Evolutionary conservation across 208 protist genomes (phyloP).

Genomic region (Jaenimonas drosophilae): DNA sequence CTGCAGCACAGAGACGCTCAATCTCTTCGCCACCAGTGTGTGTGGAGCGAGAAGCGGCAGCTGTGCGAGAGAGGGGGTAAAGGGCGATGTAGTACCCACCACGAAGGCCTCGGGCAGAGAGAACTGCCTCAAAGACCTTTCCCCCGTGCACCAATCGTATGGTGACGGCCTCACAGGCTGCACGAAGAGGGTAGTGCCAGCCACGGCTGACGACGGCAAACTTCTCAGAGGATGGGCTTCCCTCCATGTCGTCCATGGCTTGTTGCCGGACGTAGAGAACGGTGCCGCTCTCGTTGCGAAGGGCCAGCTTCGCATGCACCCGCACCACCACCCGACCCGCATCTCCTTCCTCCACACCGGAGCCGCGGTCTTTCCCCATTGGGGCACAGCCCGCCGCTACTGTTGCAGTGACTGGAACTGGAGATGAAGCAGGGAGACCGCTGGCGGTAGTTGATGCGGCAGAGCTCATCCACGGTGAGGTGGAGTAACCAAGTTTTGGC

Average conservation of each 20-base stretch:
- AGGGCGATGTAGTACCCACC: conserved; percentile 6
- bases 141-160: neutral
- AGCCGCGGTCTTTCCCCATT: conserved; percentile 6
- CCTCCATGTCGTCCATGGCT: conserved; percentile 1
- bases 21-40: neutral
- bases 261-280: conserved; percentile 17
- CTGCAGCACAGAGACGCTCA: neutral
- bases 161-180: conserved; percentile 1
- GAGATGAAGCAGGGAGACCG: no score
- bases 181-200: neutral
- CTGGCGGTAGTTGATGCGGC: no score
- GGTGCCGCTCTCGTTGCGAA: conserved; percentile 40
- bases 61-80: neutral
- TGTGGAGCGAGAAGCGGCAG: neutral
- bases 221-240: neutral
- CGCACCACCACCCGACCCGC: conserved; percentile 27
- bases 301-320: conserved; percentile 31
- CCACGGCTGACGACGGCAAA: neutral
- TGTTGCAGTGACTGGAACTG: no score
- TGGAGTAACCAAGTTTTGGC: neutral
- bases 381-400: neutral
- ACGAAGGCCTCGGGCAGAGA: conserved; percentile 1
- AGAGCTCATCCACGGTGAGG: neutral
- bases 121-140: neutral
- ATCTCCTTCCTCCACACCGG: conserved; percentile 12